Percentiles rank a stretch among this genome's conserved stretches.
Conservation (phyloP, 2,329 filamentous ascomycete genomes). For the Aspergillus sp. region DNA sequence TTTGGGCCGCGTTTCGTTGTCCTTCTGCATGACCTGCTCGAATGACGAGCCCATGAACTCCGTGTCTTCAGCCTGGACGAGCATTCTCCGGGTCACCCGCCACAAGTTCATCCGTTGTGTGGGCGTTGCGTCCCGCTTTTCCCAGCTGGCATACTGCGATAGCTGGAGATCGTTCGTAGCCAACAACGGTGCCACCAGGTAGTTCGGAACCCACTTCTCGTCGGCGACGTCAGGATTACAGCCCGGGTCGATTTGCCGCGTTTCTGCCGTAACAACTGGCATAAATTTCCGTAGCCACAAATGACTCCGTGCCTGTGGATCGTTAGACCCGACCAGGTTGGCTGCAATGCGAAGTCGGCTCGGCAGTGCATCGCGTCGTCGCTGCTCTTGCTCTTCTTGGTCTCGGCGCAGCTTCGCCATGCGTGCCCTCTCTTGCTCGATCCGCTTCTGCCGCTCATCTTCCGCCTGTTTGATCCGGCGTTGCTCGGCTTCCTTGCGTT, state of each 20-base stretch:
- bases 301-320: constrained; percentile 41
- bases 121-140: constrained; percentile 43
- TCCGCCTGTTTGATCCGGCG: constrained; percentile 45
- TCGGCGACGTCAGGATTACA: constrained; percentile 37
- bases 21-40: constrained; percentile 39
- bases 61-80: constrained; percentile 43
- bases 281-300: constrained; percentile 47
- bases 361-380: constrained; percentile 47
- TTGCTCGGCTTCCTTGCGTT: constrained; percentile 43
- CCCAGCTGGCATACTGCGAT: constrained; percentile 48
- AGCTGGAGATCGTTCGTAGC: constrained; percentile 51
- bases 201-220: constrained; percentile 51
- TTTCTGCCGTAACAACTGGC: constrained; percentile 46
- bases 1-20: constrained; percentile 45
- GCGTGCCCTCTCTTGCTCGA: constrained; percentile 43
- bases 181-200: constrained; percentile 48
- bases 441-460: constrained; percentile 44
- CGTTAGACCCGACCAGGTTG: constrained; percentile 44
- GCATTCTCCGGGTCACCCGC: constrained; percentile 46
- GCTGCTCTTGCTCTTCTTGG: constrained; percentile 46
- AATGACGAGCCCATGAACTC: constrained; percentile 37
- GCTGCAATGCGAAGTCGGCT: constrained; percentile 45
- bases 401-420: constrained; percentile 44
- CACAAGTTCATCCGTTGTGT: constrained; percentile 47
- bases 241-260: constrained; percentile 41